Base-by-base conservation (phyloP, 805 yeast species). In the Hanseniaspora singularis region DNA sequence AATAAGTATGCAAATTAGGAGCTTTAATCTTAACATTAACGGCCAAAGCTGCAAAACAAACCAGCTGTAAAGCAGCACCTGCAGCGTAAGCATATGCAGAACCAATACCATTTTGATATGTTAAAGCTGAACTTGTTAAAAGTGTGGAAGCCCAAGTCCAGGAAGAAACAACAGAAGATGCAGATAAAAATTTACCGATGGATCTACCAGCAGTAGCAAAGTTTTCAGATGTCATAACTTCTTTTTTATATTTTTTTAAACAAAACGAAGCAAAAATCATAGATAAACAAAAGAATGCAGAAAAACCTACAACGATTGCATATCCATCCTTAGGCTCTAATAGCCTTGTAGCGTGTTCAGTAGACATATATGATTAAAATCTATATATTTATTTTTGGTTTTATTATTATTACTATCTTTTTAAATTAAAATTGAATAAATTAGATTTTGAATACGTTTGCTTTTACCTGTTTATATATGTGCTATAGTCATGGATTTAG, bases 71-170 rank as follows among this genome's bases (percentile, higher is more conserved):
- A 46, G 85, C 74, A 1, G 95, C 96, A 58, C 96, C 97, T 3
- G 92, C 75, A 8, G 95, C 95, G 60, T 88, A 88, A 65, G 77
- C 81, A 58, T 72, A 78, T 12, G 89, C 81, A 40, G 94, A 95
- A 28, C 79, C 66, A 33, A 88, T 74, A 56, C 97, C 97, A 49
- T 77, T 70, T 36, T 66, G 66, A 63, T 83, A 87, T 19, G 84
- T 84, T 60, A 81, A 87, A 18, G 94, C 75, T 1, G 94, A 76
- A 2, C 86, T 77, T 32, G 77, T 78, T 27, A 83, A 67, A 40
- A 83, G 64, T 1, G 94, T 83, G 3, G 86, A 84, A n/a, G 83
- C 83, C 87, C 87, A 80, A 9, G 96, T 86, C 97, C 97, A 88
- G 8, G 89, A 79, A 11, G 89, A 79, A 8, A 87, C 95, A 26